These are phyloP conservation scores for Suillus americanus DNA, from an alignment of 768 basidiomycete genomes.

Conservation along the genomic window DNA sequence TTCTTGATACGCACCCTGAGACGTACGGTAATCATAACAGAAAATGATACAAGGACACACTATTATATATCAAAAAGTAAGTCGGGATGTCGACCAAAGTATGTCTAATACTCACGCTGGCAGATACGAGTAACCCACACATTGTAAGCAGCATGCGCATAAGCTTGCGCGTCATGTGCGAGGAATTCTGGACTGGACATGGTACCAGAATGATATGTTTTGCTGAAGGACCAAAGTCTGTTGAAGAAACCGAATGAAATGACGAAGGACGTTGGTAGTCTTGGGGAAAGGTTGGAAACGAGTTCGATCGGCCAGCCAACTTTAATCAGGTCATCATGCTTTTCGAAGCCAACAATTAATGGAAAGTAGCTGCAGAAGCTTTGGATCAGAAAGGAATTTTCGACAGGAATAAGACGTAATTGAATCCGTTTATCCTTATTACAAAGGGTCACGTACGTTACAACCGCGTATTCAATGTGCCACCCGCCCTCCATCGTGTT, in stretches of 20 bases:
- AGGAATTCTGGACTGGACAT: neutral
- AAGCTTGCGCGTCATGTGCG: neutral
- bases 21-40: conserved; percentile 2
- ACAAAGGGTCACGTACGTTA: neutral
- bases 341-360: neutral
- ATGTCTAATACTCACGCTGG: neutral
- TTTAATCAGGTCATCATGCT: conserved; percentile 1
- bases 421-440: neutral
- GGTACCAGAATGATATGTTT: too few species aligned
- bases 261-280: neutral
- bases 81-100: neutral
- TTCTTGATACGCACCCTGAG: neutral
- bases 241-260: neutral
- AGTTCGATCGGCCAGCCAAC: neutral
- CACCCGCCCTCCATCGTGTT: too few species aligned
- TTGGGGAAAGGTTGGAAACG: neutral
- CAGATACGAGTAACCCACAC: neutral
- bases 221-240: neutral
- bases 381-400: neutral
- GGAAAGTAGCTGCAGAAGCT: neutral
- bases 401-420: neutral
- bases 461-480: neutral
- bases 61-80: neutral
- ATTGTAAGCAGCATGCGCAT: neutral
- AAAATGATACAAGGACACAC: conserved; percentile 3